Evolutionary conservation across 192 early-diverging fungal genomes (phyloP).

Genomic region (Chytriomyces sp.): DNA sequence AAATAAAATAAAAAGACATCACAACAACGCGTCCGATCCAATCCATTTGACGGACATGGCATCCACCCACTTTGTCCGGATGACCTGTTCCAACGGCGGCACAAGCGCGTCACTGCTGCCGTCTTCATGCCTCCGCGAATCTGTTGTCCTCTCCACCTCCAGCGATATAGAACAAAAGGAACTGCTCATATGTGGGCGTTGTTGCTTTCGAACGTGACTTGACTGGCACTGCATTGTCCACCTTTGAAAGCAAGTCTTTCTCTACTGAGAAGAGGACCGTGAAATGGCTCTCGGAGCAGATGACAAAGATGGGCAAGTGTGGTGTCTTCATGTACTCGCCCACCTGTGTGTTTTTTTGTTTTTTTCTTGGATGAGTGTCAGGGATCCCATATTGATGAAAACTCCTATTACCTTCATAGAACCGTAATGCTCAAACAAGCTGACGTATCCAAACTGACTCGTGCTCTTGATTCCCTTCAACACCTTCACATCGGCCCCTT

Average conservation of each 20-base stretch:
- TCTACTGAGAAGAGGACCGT: conserved; percentile 52
- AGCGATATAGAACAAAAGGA: conserved; percentile 57
- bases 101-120: conserved; percentile 17
- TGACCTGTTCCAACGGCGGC: conserved; percentile 49
- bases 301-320: conserved; percentile 54
- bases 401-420: conserved; percentile 42
- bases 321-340: conserved; percentile 55
- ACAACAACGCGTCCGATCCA: conserved; percentile 50
- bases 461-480: conserved; percentile 50
- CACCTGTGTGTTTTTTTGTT: conserved; percentile 36
- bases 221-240: conserved; percentile 47
- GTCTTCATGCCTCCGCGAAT: not conserved
- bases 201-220: not conserved
- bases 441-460: conserved; percentile 52
- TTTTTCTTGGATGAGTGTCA: not conserved
- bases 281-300: conserved; percentile 61
- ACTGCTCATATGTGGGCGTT: conserved; percentile 31
- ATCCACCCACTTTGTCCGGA: conserved; percentile 46
- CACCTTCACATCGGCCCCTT: conserved; percentile 39
- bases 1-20: not conserved
- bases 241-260: conserved; percentile 53
- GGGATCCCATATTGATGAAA: not conserved
- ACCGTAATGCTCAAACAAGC: conserved; percentile 60
- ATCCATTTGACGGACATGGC: conserved; percentile 44
- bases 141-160: not conserved